These are phyloP conservation scores for Pichia sp. DNA, from an alignment of 1,139 yeast species.

Conservation along the genomic window DNA sequence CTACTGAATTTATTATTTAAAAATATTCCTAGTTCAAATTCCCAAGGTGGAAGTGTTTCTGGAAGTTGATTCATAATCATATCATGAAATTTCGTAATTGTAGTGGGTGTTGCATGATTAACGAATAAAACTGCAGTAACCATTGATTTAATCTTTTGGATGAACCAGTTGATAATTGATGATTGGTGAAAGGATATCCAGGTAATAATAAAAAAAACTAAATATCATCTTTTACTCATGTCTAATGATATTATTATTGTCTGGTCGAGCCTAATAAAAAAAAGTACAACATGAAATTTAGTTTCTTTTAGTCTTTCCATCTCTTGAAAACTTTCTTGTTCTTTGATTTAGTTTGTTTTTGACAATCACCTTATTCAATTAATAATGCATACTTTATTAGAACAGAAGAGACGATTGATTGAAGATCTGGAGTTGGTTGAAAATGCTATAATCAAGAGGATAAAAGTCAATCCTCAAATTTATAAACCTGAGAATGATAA, in stretches of 20 bases:
- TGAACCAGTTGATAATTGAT: too few relatives aligned
- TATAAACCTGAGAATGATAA: conserved; percentile 31
- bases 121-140: conserved; percentile 40
- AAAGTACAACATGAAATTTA: too few relatives aligned
- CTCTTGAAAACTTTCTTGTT: conserved; percentile 25
- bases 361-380: not conserved
- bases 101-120: conserved; percentile 54
- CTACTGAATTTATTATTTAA: conserved; percentile 52
- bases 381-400: conserved; percentile 25
- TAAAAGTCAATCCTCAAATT: conserved; percentile 42
- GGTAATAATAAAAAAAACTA: too few relatives aligned
- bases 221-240: too few relatives aligned
- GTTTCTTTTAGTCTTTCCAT: too few relatives aligned
- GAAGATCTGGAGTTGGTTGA: conserved; percentile 58
- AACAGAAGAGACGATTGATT: conserved; percentile 33
- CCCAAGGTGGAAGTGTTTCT: conserved; percentile 54
- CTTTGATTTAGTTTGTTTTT: conserved; percentile 25
- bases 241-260: too few relatives aligned
- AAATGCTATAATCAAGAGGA: conserved; percentile 44
- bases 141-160: too few relatives aligned
- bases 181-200: too few relatives aligned
- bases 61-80: conserved; percentile 61
- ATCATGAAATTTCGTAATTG: conserved; percentile 62
- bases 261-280: too few relatives aligned
- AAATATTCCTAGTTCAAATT: conserved; percentile 56